These are phyloP conservation scores for Glomus cerebriforme DNA, from an alignment of 192 early-diverging fungal genomes.

Conservation along the genomic window DNA sequence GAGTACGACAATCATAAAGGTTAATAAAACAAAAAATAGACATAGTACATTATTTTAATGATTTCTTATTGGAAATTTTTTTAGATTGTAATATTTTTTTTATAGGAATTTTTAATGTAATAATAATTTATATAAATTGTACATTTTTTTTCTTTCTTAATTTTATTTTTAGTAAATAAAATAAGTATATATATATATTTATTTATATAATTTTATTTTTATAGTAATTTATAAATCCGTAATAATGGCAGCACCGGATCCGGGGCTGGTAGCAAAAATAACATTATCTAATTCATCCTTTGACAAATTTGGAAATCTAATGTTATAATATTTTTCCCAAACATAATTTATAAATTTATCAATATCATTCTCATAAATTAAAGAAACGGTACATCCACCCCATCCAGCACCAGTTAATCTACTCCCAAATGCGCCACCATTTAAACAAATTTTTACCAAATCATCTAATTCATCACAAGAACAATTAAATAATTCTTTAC, in stretches of 20 bases:
- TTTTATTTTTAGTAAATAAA: too few relatives aligned
- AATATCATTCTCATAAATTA: conserved; percentile 62
- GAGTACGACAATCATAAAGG: too few relatives aligned
- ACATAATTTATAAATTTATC: conserved; percentile 59
- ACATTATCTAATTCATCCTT: conserved; percentile 48
- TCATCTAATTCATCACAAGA: conserved; percentile 84
- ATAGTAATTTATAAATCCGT: not conserved
- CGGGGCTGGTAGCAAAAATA: conserved; percentile 50
- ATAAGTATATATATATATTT: not conserved
- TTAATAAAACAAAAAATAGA: too few relatives aligned
- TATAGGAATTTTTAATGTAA: too few relatives aligned
- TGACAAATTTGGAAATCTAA: conserved; percentile 46
- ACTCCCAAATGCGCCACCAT: conserved; percentile 76
- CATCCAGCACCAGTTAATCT: conserved; percentile 93
- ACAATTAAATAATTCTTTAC: conserved; percentile 81
- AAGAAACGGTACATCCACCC: conserved; percentile 86
- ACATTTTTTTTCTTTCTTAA: too few relatives aligned
- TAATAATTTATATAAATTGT: too few relatives aligned
- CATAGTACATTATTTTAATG: too few relatives aligned
- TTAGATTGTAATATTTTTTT: too few relatives aligned
- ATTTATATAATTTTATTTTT: not conserved
- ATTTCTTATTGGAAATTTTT: too few relatives aligned
- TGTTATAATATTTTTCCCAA: conserved; percentile 64
- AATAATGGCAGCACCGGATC: conserved; percentile 43
- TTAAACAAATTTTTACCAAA: conserved; percentile 62